Evolutionary conservation across 139 green algal genomes (phyloP).

Genomic region (Pleodorina starrii): DNA sequence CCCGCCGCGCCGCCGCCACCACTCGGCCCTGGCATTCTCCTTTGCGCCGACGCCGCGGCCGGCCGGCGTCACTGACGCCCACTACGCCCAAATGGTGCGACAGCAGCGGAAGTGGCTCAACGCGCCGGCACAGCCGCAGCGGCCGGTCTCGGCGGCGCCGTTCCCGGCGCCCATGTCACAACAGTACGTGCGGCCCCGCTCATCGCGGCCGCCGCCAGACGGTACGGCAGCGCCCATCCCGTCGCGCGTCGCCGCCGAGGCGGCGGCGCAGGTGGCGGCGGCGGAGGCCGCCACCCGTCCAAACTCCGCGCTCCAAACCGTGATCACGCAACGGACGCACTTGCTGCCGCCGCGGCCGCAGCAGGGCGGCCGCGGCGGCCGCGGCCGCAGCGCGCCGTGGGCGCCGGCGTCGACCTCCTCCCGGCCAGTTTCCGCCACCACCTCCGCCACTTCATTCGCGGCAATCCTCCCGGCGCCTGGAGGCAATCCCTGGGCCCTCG

Average conservation of each 20-base stretch:
- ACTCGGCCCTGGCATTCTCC: neutral
- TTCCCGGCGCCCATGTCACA: neutral
- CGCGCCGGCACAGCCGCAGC: slow-evolving; percentile 10
- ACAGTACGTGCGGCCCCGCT: slow-evolving; percentile 3
- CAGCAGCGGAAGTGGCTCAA: slow-evolving; percentile 45
- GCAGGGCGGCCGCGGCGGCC: neutral
- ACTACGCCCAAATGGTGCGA: slow-evolving; percentile 37
- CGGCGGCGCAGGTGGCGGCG: neutral
- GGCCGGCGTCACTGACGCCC: neutral
- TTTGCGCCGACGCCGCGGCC: neutral
- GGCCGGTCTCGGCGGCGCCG: neutral
- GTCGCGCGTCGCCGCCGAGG: neutral
- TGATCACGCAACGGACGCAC: neutral
- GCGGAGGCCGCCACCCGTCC: neutral
- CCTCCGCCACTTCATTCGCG: too few relatives aligned
- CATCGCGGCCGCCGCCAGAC: neutral
- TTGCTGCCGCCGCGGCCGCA: neutral
- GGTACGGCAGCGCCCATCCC: slow-evolving; percentile 19
- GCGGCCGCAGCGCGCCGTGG: neutral
- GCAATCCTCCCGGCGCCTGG: too few relatives aligned
- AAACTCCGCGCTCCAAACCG: neutral
- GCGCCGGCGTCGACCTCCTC: neutral
- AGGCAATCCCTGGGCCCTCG: too few relatives aligned
- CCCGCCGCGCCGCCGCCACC: neutral
- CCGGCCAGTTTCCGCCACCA: neutral